Evolutionary conservation across 257 asterid species (phyloP).

Genomic region (Przewalskia tangutica): DNA sequence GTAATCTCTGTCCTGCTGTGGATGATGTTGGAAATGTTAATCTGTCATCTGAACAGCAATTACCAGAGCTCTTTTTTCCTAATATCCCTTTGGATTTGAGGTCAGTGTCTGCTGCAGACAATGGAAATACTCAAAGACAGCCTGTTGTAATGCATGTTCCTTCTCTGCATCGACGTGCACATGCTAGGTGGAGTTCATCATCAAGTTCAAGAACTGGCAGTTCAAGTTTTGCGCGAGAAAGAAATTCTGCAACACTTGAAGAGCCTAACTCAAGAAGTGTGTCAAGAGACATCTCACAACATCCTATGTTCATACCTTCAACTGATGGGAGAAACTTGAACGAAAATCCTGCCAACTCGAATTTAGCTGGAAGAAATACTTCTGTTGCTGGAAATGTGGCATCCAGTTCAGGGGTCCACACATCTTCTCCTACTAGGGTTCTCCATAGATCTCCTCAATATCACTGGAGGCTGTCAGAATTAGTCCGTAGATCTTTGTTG

Average conservation of each 20-base stretch:
- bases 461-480: slow-evolving; percentile 55
- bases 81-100: slow-evolving; percentile 10
- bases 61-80: slow-evolving; percentile 35
- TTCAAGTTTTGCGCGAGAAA: slow-evolving; percentile 3
- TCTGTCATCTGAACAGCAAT: slow-evolving; percentile 28
- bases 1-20: slow-evolving; percentile 19
- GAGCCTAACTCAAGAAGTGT: slow-evolving; percentile 29
- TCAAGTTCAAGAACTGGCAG: slow-evolving; percentile 8
- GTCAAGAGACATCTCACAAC: slow-evolving; percentile 60
- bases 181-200: slow-evolving; percentile 4
- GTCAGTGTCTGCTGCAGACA: slow-evolving; percentile 2
- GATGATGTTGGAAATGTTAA: slow-evolving; percentile 26
- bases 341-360: slow-evolving; percentile 44
- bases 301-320: slow-evolving; percentile 55
- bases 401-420: slow-evolving; percentile 33
- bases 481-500: slow-evolving; percentile 57
- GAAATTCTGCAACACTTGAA: slow-evolving; percentile 26
- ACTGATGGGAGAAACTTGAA: slow-evolving; percentile 38
- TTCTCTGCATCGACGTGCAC: not conserved
- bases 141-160: not conserved
- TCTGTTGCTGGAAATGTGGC: slow-evolving; percentile 28
- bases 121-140: slow-evolving; percentile 5
- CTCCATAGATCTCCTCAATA: slow-evolving; percentile 44
- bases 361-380: slow-evolving; percentile 29
- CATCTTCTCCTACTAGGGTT: slow-evolving; percentile 42